Evolutionary conservation across 169 alveolate species (phyloP).

Genomic region (Pseudocohnilembus persalinus): DNA sequence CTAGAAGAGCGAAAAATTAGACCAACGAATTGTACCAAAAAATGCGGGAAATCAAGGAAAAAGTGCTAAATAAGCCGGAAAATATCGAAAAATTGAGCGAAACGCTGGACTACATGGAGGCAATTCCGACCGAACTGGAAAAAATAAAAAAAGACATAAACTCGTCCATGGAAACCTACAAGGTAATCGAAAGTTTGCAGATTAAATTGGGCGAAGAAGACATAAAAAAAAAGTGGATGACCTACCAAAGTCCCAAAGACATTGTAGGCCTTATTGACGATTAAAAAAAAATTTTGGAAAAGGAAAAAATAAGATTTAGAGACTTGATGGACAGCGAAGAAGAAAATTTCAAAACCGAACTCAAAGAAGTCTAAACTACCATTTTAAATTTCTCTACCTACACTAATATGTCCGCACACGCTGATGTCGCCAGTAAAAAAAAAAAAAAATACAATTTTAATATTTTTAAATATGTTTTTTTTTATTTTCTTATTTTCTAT

Average conservation of each 20-base stretch:
- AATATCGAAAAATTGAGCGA: conserved; percentile 90
- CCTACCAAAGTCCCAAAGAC: conserved; percentile 88
- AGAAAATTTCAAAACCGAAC: conserved; percentile 85
- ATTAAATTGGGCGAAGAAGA: conserved; percentile 79
- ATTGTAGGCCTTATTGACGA: conserved; percentile 73
- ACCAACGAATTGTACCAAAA: conserved; percentile 79
- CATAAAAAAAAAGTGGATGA: conserved; percentile 83
- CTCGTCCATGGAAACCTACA: conserved; percentile 77
- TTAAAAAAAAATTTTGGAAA: conserved; percentile 78
- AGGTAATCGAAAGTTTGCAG: conserved; percentile 80
- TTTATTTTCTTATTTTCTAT: no score
- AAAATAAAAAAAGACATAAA: conserved; percentile 81
- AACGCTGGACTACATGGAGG: conserved; percentile 81
- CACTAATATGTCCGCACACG: conserved; percentile 76
- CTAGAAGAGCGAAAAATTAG: conserved; percentile 83
- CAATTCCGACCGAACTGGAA: conserved; percentile 82
- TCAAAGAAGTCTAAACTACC: conserved; percentile 81
- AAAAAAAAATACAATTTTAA: no score
- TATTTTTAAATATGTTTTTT: no score
- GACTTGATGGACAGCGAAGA: conserved; percentile 83
- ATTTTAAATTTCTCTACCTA: conserved; percentile 81
- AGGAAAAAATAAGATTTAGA: conserved; percentile 81
- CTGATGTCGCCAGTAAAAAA: conserved; percentile 86
- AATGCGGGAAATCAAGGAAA: conserved; percentile 78
- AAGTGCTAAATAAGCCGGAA: conserved; percentile 80